These are phyloP conservation scores for Corylus avellana DNA, from an alignment of 306 rosid genomes.

Conservation along the genomic window DNA sequence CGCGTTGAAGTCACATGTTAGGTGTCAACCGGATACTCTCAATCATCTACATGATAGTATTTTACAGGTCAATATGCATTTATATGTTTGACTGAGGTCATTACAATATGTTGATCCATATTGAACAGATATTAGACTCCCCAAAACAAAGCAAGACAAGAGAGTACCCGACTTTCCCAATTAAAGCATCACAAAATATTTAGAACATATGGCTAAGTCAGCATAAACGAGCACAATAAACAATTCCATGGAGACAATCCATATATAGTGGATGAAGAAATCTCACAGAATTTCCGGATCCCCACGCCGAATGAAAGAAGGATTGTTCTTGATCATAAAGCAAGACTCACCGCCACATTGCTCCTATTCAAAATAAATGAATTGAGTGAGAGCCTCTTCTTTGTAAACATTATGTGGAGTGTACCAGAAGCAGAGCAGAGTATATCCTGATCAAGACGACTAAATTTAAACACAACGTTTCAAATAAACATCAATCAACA, in stretches of 20 bases:
- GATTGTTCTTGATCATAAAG: constrained; percentile 64
- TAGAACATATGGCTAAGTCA: not conserved
- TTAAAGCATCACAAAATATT: not conserved
- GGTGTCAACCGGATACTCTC: not conserved
- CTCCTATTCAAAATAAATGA: constrained; percentile 35
- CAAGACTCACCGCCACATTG: constrained; percentile 71
- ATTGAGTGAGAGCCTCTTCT: not conserved
- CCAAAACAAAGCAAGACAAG: not conserved
- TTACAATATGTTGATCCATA: not conserved
- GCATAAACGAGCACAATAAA: not conserved
- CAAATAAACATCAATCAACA: not conserved
- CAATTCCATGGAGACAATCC: not conserved
- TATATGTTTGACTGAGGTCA: not conserved
- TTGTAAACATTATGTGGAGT: not conserved
- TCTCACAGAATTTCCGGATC: constrained; percentile 63
- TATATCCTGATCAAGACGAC: not conserved
- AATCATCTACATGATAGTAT: not conserved
- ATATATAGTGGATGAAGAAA: not conserved
- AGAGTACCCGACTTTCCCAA: not conserved
- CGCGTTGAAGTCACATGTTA: constrained; percentile 19
- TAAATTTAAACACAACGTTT: not conserved
- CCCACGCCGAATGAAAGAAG: constrained; percentile 39
- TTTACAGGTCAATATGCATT: not conserved
- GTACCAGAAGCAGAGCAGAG: not conserved
- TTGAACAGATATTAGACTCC: not conserved